A percentile compares a stretch with the other conserved stretches of the same genome.
Conservation (phyloP, 2,329 filamentous ascomycete species). For the Cryphonectria naterciae region DNA sequence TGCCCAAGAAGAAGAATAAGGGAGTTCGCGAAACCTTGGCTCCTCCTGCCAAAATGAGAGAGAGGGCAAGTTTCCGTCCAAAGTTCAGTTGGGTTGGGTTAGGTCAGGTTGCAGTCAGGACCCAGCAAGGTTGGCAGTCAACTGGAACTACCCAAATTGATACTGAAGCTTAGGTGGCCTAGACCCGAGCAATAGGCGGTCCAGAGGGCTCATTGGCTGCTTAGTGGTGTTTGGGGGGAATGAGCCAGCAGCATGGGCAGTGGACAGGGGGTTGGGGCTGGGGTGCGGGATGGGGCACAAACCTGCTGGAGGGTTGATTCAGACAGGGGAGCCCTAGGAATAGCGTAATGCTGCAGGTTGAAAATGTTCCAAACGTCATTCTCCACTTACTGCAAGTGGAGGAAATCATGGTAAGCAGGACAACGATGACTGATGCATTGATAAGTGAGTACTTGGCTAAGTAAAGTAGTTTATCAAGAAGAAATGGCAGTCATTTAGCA, state of each 20-base stretch:
- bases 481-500: not conserved
- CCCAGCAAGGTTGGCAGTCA: not conserved
- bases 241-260: not conserved
- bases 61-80: not conserved
- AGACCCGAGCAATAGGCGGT: not conserved
- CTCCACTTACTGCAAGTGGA: not conserved
- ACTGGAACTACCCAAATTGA: not conserved
- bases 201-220: not conserved
- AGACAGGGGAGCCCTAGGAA: conserved; percentile 14
- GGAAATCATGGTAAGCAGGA: not conserved
- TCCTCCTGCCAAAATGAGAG: not conserved
- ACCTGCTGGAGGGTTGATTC: not conserved
- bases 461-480: too few relatives aligned
- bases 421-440: not conserved
- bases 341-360: conserved; percentile 14
- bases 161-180: not conserved
- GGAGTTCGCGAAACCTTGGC: not conserved
- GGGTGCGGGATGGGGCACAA: conserved; percentile 3
- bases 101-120: not conserved
- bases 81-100: not conserved
- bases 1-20: not conserved
- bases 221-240: not conserved
- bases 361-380: conserved; percentile 4
- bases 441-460: not conserved
- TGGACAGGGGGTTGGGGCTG: not conserved